A percentile compares a stretch with the other conserved stretches of the same genome.
These are phyloP conservation scores for Mortierella sp. DNA, from an alignment of 371 early-diverging fungal genomes.

Conservation along the genomic window DNA sequence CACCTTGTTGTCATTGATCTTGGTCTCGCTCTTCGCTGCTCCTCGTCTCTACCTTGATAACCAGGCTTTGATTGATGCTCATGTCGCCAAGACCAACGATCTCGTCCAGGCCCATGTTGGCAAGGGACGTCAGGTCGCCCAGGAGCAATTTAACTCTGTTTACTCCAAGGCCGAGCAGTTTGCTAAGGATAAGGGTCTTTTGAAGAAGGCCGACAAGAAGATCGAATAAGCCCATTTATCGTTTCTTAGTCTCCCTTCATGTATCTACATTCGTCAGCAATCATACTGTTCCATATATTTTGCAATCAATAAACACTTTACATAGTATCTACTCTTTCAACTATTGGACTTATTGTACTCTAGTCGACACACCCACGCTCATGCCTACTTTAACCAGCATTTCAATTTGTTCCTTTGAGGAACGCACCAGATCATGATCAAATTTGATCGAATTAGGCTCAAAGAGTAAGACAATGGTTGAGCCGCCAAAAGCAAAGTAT, in stretches of 20 bases:
- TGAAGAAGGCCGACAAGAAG: constrained; percentile 54
- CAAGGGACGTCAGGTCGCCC: constrained; percentile 45
- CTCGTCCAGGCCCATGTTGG: constrained; percentile 46
- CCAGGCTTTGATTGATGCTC: constrained; percentile 65
- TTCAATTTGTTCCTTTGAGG: constrained; percentile 65
- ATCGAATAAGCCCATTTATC: constrained; percentile 21
- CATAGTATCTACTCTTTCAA: background rate
- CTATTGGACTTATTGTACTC: background rate
- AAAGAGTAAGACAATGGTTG: constrained; percentile 82
- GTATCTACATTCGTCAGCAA: background rate
- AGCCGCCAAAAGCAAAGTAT: constrained; percentile 86
- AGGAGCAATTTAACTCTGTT: constrained; percentile 34
- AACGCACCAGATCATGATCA: constrained; percentile 76
- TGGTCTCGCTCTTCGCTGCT: constrained; percentile 62
- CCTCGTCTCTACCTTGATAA: constrained; percentile 69
- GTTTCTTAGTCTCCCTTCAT: background rate
- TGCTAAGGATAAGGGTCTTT: constrained; percentile 46
- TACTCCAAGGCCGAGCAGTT: constrained; percentile 51
- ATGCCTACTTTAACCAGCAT: constrained; percentile 65
- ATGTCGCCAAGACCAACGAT: constrained; percentile 58
- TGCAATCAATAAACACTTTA: background rate
- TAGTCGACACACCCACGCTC: constrained; percentile 54
- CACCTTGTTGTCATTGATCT: constrained; percentile 62
- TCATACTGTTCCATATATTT: background rate
- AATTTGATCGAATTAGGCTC: constrained; percentile 71